These are phyloP conservation scores for Hortaea sp. DNA, from an alignment of 2,329 filamentous ascomycete genomes.

Conservation along the genomic window DNA sequence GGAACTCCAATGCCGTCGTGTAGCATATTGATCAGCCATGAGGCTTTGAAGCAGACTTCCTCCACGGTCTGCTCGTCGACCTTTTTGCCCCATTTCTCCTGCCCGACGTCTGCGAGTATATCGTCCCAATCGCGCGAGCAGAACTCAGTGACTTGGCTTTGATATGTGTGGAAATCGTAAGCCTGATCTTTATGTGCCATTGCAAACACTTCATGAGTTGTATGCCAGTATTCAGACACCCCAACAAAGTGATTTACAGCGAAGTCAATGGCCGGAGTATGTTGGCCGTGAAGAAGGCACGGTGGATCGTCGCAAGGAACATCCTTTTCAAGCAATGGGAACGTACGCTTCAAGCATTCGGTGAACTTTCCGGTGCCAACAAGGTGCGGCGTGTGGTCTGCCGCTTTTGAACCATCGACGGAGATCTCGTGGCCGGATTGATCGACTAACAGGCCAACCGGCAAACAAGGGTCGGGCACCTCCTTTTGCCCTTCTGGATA, in stretches of 20 bases:
- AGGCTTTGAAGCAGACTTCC: slow-evolving; percentile 94
- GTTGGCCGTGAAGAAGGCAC: slow-evolving; percentile 81
- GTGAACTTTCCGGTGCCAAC: slow-evolving; percentile 80
- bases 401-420: slow-evolving; percentile 32
- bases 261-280: slow-evolving; percentile 93
- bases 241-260: slow-evolving; percentile 96
- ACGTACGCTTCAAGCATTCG: slow-evolving; percentile 72
- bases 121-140: slow-evolving; percentile 73
- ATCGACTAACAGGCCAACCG: slow-evolving; percentile 62
- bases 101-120: slow-evolving; percentile 57
- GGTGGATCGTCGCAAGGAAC: slow-evolving; percentile 71
- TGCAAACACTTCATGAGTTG: slow-evolving; percentile 87
- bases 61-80: slow-evolving; percentile 63
- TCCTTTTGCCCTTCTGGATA: slow-evolving; percentile 56
- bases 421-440: slow-evolving; percentile 55
- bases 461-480: slow-evolving; percentile 84
- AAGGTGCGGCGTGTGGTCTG: slow-evolving; percentile 43
- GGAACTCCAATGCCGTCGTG: slow-evolving; percentile 95
- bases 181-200: slow-evolving; percentile 64
- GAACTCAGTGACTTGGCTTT: slow-evolving; percentile 72
- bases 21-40: slow-evolving; percentile 93
- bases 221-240: slow-evolving; percentile 98
- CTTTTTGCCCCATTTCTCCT: slow-evolving; percentile 64
- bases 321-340: slow-evolving; percentile 82
- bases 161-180: slow-evolving; percentile 86